These are phyloP conservation scores for Botrytis porri DNA, from an alignment of 2,329 filamentous ascomycete genomes.

Conservation along the genomic window DNA sequence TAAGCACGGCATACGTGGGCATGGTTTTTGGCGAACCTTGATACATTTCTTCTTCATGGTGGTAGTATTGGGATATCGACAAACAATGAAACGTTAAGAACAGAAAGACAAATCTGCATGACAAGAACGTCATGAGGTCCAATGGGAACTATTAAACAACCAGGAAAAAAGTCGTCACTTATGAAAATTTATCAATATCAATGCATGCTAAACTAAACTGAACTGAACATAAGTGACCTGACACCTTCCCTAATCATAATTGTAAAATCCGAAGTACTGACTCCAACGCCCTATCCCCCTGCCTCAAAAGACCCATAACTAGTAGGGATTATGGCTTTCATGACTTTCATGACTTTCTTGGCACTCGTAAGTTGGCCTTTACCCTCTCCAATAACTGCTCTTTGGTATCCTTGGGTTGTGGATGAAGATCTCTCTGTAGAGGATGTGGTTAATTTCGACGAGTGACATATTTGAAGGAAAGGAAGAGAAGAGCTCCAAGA, in stretches of 20 bases:
- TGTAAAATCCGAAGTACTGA: neutral
- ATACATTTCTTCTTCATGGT: neutral
- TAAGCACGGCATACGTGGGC: neutral
- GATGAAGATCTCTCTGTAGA: slow-evolving; percentile 60
- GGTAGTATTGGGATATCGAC: neutral
- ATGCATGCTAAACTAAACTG: neutral
- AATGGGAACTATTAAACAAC: neutral
- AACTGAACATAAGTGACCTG: neutral
- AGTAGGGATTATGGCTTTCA: neutral
- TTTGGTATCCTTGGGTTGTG: slow-evolving; percentile 55
- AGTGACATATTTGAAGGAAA: slow-evolving; percentile 11
- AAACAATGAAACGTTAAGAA: neutral
- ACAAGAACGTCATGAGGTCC: neutral
- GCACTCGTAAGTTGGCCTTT: slow-evolving; percentile 61
- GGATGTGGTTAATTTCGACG: neutral
- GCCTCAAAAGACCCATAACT: neutral
- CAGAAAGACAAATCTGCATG: neutral
- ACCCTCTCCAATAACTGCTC: slow-evolving; percentile 67
- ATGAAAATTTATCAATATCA: neutral
- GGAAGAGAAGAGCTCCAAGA: neutral
- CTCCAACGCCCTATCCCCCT: neutral
- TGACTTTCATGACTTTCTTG: slow-evolving; percentile 22
- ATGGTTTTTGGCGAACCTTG: neutral
- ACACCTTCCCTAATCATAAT: neutral
- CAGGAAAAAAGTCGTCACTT: neutral